phyloP scores from a whole-genome alignment of 1,284 basidiomycete species.

The Sanghuangporus sanghuang region DNA sequence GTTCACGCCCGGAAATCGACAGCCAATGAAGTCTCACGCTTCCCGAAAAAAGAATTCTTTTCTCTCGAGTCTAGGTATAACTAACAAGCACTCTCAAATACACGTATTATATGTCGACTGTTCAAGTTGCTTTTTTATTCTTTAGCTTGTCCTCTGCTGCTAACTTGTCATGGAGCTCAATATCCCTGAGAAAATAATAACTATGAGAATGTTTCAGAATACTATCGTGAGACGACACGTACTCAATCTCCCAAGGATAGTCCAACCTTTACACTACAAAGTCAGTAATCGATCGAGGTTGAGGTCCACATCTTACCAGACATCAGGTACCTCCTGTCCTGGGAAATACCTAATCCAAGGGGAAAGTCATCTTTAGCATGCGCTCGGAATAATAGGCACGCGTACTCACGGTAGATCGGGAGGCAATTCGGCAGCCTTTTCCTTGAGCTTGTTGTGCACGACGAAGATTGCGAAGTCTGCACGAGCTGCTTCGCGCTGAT shows the following conservation, averaged over 20 bases:
- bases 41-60: not conserved
- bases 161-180: constrained; percentile 70
- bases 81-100: not conserved
- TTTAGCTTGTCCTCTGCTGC: constrained; percentile 33
- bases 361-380: not conserved
- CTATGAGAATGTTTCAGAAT: constrained; percentile 14
- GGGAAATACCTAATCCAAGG: constrained; percentile 53
- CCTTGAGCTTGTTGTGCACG: constrained; percentile 92
- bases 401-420: constrained; percentile 52
- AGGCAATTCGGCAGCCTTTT: constrained; percentile 74
- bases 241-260: constrained; percentile 81
- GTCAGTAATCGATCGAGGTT: constrained; percentile 15
- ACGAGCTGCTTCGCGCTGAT: constrained; percentile 65
- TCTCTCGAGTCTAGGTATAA: not conserved
- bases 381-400: constrained; percentile 7
- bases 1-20: not conserved
- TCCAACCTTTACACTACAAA: constrained; percentile 54
- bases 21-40: not conserved
- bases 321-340: constrained; percentile 60
- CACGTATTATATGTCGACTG: not conserved
- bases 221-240: constrained; percentile 27
- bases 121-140: not conserved
- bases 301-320: constrained; percentile 40
- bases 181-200: constrained; percentile 45
- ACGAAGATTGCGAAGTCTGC: constrained; percentile 90